Percentiles rank a stretch among this genome's conserved stretches.
phyloP scores from a whole-genome alignment of 1,139 yeast species.

The Suhomyces panamericanus region DNA sequence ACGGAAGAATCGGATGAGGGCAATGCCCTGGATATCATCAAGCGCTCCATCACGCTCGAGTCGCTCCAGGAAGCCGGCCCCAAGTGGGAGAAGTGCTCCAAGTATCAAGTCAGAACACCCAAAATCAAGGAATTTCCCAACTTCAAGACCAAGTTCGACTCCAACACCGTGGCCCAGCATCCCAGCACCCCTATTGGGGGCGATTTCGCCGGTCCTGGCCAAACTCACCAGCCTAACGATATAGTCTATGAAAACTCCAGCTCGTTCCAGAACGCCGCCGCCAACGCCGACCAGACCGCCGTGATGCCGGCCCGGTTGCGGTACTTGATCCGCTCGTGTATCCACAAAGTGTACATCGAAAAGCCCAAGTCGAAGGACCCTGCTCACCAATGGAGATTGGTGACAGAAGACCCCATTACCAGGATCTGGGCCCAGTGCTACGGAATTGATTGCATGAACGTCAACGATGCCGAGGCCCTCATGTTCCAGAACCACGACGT shows the following conservation, averaged over 20 bases:
- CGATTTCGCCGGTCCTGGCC: slow-evolving; percentile 8
- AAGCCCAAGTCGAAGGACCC: slow-evolving; percentile 17
- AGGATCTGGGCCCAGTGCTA: slow-evolving; percentile 57
- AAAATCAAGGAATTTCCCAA: slow-evolving; percentile 49
- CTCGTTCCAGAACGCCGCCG: slow-evolving; percentile 29
- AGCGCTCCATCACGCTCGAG: slow-evolving; percentile 25
- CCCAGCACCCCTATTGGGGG: slow-evolving; percentile 2
- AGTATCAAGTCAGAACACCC: slow-evolving; percentile 48
- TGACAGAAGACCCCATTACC: slow-evolving; percentile 56
- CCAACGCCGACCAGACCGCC: slow-evolving; percentile 37
- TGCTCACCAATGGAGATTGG: slow-evolving; percentile 47
- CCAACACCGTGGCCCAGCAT: slow-evolving; percentile 24
- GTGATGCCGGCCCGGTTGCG: slow-evolving; percentile 51
- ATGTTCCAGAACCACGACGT: slow-evolving; percentile 42
- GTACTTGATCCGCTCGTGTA: slow-evolving; percentile 51
- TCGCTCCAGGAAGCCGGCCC: slow-evolving; percentile 47
- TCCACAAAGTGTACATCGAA: slow-evolving; percentile 47
- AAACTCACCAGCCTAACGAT: slow-evolving; percentile 23
- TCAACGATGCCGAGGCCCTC: slow-evolving; percentile 53
- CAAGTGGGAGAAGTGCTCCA: slow-evolving; percentile 48
- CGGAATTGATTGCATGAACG: slow-evolving; percentile 51
- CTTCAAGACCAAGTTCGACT: slow-evolving; percentile 38
- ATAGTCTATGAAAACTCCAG: slow-evolving; percentile 38
- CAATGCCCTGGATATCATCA: slow-evolving; percentile 15
- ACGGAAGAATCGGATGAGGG: slow-evolving; percentile 15